These are phyloP conservation scores for Chaetomiaceae sp. DNA, from an alignment of 2,329 filamentous ascomycete species.

Conservation along the genomic window DNA sequence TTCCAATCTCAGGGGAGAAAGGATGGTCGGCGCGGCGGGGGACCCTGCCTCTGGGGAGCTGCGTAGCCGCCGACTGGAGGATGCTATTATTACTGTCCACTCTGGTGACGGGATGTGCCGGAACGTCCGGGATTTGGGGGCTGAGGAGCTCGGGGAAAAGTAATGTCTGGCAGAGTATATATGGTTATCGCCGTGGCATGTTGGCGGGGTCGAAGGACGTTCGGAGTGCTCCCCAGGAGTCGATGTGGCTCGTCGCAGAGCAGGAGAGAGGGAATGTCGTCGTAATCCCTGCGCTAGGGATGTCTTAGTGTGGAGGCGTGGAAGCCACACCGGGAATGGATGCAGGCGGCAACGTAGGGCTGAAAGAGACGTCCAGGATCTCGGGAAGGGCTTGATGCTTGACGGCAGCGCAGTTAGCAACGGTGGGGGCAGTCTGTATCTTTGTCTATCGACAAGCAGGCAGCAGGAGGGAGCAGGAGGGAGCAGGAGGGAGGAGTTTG, in stretches of 20 bases:
- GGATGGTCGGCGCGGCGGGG: neutral
- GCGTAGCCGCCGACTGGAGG: conserved; percentile 15
- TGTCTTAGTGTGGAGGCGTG: neutral
- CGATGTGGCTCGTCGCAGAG: conserved; percentile 4
- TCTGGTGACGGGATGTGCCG: conserved; percentile 14
- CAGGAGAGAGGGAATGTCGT: neutral
- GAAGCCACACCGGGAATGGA: neutral
- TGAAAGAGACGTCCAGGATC: neutral
- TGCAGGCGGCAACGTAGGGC: neutral
- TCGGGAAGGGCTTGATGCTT: neutral
- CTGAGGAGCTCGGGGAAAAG: conserved; percentile 12
- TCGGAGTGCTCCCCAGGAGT: neutral
- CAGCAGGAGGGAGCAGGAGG: neutral
- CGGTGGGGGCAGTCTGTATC: too few relatives aligned
- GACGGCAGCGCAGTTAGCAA: neutral
- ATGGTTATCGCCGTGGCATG: conserved; percentile 11
- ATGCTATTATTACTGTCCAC: conserved; percentile 22
- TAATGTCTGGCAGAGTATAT: neutral
- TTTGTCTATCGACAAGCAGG: neutral
- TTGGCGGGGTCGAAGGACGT: neutral
- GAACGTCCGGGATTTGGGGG: conserved; percentile 15
- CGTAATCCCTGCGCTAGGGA: neutral
- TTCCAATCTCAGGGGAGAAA: neutral
- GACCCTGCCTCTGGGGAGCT: neutral
- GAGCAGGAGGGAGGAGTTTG: neutral